Evolutionary conservation across 2,329 filamentous ascomycete genomes (phyloP).

Genomic region (Fusarium redolens): DNA sequence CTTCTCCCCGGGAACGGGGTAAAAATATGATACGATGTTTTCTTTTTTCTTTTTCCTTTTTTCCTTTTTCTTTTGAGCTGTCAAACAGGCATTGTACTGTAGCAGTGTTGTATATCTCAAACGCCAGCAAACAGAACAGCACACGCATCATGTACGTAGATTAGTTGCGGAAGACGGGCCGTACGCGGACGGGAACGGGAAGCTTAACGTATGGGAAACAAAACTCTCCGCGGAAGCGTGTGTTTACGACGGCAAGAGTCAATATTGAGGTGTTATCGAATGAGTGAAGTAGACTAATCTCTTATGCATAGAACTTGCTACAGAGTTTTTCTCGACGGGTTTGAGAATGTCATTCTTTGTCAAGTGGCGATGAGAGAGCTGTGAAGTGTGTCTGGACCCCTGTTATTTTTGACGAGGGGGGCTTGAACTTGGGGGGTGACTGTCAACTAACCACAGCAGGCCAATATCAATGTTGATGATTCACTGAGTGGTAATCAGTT

Average conservation of each 20-base stretch:
- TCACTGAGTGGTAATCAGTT: too few relatives aligned
- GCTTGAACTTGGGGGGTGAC: neutral
- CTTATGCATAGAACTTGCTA: slow-evolving; percentile 2
- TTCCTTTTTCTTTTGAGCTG: neutral
- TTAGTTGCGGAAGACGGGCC: slow-evolving; percentile 28
- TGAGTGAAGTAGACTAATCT: neutral
- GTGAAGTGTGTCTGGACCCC: slow-evolving; percentile 12
- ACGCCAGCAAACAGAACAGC: neutral
- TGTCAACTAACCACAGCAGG: neutral
- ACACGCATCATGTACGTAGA: slow-evolving; percentile 1
- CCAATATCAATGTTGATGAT: neutral
- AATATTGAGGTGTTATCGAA: neutral
- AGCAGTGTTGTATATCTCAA: neutral
- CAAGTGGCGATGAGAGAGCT: slow-evolving; percentile 2
- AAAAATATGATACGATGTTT: slow-evolving; percentile 4
- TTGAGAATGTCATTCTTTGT: neutral
- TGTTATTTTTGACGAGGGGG: slow-evolving; percentile 2
- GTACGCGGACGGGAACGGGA: slow-evolving; percentile 13
- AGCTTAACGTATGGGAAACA: neutral
- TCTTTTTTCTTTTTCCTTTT: neutral
- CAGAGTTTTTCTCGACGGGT: neutral
- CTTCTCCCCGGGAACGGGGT: slow-evolving; percentile 10
- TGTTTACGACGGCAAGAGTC: neutral
- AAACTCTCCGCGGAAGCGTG: neutral
- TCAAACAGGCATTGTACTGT: slow-evolving; percentile 3